These are phyloP conservation scores for Blakeslea trispora DNA, from an alignment of 371 early-diverging fungal genomes.

Conservation along the genomic window DNA sequence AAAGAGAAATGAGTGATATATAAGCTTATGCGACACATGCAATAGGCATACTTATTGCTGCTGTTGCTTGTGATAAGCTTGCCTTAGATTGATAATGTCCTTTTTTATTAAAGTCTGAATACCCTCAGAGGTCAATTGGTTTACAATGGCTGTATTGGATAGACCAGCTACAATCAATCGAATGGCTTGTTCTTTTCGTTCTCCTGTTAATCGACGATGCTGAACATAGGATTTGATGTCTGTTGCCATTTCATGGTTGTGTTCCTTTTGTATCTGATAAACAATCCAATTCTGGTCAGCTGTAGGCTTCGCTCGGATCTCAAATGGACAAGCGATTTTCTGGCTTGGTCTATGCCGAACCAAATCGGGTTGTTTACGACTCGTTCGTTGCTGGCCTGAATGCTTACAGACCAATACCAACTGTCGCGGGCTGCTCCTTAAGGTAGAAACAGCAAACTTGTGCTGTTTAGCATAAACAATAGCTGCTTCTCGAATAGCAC, in stretches of 20 bases:
- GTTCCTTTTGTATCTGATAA: conserved; percentile 11
- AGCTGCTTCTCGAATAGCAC: conserved; percentile 17
- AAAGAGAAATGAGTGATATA: too few species aligned
- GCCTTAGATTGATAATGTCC: conserved; percentile 21
- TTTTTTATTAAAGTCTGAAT: conserved; percentile 16
- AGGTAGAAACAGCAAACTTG: conserved; percentile 21
- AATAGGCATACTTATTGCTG: background rate
- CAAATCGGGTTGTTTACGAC: background rate
- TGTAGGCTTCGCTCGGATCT: conserved; percentile 17
- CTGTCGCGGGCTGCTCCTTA: conserved; percentile 16
- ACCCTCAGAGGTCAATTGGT: conserved; percentile 7
- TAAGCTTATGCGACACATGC: too few species aligned
- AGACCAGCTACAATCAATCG: conserved; percentile 8
- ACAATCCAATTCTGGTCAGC: conserved; percentile 7
- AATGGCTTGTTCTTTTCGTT: conserved; percentile 6
- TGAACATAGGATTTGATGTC: conserved; percentile 21
- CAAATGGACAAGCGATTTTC: conserved; percentile 21
- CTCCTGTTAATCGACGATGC: conserved; percentile 14
- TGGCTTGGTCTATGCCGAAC: conserved; percentile 12
- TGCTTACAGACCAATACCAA: conserved; percentile 19
- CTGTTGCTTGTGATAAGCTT: conserved; percentile 12
- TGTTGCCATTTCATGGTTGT: conserved; percentile 21
- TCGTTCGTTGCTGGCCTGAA: conserved; percentile 6
- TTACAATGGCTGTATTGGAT: conserved; percentile 11
- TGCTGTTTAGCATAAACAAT: conserved; percentile 21